phyloP scores from a whole-genome alignment of 805 yeast species.

The Metschnikowia borealis region DNA sequence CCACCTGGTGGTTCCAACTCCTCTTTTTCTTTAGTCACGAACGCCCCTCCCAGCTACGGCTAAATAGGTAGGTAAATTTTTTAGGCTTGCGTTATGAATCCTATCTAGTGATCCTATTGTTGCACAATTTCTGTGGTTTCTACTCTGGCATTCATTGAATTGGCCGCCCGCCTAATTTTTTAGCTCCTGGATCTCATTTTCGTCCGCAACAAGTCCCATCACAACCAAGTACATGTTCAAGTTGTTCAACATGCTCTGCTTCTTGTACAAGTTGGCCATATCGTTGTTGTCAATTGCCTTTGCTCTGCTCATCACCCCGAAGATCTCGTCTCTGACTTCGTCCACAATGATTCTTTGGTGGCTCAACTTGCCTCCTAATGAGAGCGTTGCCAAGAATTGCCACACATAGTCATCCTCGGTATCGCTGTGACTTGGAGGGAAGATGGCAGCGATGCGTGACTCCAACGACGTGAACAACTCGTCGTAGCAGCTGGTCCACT shows the following conservation, averaged over 20 bases:
- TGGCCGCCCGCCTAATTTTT: slow-evolving; percentile 13
- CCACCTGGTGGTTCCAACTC: too few species aligned
- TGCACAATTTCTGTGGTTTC: neutral
- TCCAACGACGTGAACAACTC: slow-evolving; percentile 74
- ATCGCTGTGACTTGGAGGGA: slow-evolving; percentile 63
- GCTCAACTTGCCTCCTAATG: slow-evolving; percentile 82
- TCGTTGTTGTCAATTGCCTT: slow-evolving; percentile 55
- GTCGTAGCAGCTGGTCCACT: slow-evolving; percentile 81
- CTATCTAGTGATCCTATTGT: neutral
- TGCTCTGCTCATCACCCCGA: slow-evolving; percentile 79
- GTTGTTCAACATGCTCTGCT: slow-evolving; percentile 63
- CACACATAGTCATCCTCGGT: slow-evolving; percentile 74
- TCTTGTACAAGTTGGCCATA: slow-evolving; percentile 40
- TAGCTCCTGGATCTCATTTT: slow-evolving; percentile 81
- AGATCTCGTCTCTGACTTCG: slow-evolving; percentile 89
- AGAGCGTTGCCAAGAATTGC: slow-evolving; percentile 94
- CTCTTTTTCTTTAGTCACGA: too few species aligned
- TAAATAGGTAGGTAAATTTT: neutral
- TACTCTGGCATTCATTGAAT: neutral
- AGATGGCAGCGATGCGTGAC: slow-evolving; percentile 69
- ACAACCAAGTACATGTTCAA: slow-evolving; percentile 91
- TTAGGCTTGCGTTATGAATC: neutral
- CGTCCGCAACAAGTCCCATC: slow-evolving; percentile 92
- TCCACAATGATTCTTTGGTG: slow-evolving; percentile 94
- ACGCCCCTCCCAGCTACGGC: neutral